These are phyloP conservation scores for Cryptococcus hybrid DNA, from an alignment of 1,284 basidiomycete species.

Conservation along the genomic window DNA sequence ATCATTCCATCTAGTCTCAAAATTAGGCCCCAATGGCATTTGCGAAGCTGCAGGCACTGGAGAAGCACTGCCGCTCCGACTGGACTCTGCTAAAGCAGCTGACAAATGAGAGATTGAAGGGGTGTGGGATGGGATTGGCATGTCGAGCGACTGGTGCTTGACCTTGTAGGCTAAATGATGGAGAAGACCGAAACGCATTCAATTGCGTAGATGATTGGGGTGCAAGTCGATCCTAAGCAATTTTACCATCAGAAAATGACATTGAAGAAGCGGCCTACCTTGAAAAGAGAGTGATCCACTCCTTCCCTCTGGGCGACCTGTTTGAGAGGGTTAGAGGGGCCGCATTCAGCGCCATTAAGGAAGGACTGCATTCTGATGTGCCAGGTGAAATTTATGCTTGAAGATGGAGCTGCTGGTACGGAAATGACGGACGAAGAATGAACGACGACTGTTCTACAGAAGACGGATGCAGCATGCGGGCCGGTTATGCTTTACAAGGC, in stretches of 20 bases:
- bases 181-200: neutral
- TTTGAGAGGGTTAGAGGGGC: constrained; percentile 79
- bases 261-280: constrained; percentile 18
- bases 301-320: constrained; percentile 91
- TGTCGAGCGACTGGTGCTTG: constrained; percentile 9
- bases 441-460: too few relatives aligned
- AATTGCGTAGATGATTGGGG: neutral
- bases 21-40: neutral
- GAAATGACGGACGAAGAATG: too few relatives aligned
- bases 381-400: too few relatives aligned
- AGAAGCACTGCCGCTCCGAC: neutral
- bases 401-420: too few relatives aligned
- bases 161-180: too few relatives aligned
- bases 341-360: constrained; percentile 89
- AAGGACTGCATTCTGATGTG: constrained; percentile 51
- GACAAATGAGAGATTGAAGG: constrained; percentile 55
- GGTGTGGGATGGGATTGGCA: constrained; percentile 27
- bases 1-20: neutral
- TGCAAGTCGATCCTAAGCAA: constrained; percentile 1
- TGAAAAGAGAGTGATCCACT: constrained; percentile 72
- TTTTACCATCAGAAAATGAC: neutral
- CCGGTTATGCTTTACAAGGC: too few relatives aligned
- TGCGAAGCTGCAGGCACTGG: neutral
- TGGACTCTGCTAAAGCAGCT: constrained; percentile 26
- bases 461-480: too few relatives aligned